Evolutionary conservation across 768 basidiomycete species (phyloP).

Genomic region (Hysterangium stoloniferum): DNA sequence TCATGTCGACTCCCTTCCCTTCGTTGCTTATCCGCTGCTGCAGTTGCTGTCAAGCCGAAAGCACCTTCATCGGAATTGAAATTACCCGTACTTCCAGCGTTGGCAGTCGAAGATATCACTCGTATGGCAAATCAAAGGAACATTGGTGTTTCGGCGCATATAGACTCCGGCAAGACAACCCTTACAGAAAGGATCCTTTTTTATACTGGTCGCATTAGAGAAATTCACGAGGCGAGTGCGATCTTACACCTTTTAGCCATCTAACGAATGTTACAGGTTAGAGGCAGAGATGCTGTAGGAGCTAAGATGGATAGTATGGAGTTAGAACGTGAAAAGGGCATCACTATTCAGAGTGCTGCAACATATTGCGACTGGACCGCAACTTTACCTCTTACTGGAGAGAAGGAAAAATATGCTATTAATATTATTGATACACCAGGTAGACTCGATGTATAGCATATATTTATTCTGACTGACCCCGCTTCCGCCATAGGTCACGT

Average conservation of each 20-base stretch:
- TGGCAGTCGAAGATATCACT: constrained; percentile 58
- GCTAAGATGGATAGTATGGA: constrained; percentile 99
- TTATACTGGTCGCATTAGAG: constrained; percentile 92
- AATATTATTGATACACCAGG: constrained; percentile 99
- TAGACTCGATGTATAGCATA: constrained; percentile 22
- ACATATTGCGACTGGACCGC: constrained; percentile 97
- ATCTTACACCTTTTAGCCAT: background rate
- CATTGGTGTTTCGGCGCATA: constrained; percentile 93
- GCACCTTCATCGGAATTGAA: background rate
- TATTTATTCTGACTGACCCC: background rate
- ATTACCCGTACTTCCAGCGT: constrained; percentile 9
- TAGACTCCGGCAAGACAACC: constrained; percentile 97
- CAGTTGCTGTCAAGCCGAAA: constrained; percentile 10
- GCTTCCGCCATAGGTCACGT: constrained; percentile 70
- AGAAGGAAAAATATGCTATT: constrained; percentile 79
- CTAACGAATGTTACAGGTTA: constrained; percentile 43
- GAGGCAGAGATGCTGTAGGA: constrained; percentile 91
- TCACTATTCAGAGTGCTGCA: constrained; percentile 97
- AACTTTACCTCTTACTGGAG: constrained; percentile 47
- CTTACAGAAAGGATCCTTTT: constrained; percentile 92
- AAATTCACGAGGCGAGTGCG: constrained; percentile 86
- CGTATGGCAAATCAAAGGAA: constrained; percentile 78
- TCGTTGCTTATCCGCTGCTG: too few relatives aligned
- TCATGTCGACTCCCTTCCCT: too few relatives aligned
- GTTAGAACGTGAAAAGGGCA: constrained; percentile 95